These are phyloP conservation scores for Kodamaea lidongshanica DNA, from an alignment of 805 yeast species.

Conservation along the genomic window DNA sequence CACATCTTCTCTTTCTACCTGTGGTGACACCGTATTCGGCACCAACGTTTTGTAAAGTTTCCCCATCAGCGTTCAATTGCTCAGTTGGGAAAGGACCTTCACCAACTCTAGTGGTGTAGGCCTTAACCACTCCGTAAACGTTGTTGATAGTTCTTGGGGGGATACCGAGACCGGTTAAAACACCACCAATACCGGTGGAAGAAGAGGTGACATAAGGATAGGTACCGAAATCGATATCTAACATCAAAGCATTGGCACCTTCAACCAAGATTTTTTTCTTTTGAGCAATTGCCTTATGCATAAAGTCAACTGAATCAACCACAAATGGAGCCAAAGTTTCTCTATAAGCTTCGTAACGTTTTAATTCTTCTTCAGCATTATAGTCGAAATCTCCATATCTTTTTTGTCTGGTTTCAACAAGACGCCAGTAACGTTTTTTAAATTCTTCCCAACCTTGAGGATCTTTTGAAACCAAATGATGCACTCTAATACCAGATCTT, in stretches of 20 bases:
- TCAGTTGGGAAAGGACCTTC: slow-evolving; percentile 99
- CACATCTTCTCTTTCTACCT: slow-evolving; percentile 98
- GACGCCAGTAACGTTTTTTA: slow-evolving; percentile 65
- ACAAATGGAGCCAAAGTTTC: slow-evolving; percentile 81
- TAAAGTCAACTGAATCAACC: slow-evolving; percentile 82
- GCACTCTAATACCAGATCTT: slow-evolving; percentile 94
- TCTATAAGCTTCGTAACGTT: slow-evolving; percentile 66
- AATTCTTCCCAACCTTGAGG: slow-evolving; percentile 93
- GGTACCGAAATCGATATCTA: slow-evolving; percentile 96
- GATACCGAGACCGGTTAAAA: slow-evolving; percentile 89
- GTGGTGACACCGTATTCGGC: slow-evolving; percentile 98
- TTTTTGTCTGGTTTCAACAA: slow-evolving; percentile 73
- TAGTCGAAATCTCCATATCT: slow-evolving; percentile 93
- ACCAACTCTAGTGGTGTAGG: slow-evolving; percentile 97
- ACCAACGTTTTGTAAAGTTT: slow-evolving; percentile 81
- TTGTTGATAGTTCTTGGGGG: slow-evolving; percentile 83
- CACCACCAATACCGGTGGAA: slow-evolving; percentile 96
- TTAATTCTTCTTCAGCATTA: slow-evolving; percentile 75
- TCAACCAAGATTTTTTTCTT: slow-evolving; percentile 88
- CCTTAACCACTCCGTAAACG: slow-evolving; percentile 94
- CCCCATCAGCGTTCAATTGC: slow-evolving; percentile 84
- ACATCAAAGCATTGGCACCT: slow-evolving; percentile 98
- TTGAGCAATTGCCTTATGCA: slow-evolving; percentile 66
- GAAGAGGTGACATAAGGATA: slow-evolving; percentile 97
- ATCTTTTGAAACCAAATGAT: slow-evolving; percentile 85